phyloP scores from a whole-genome alignment of 768 basidiomycete species.

The Amylocystis lapponica region DNA sequence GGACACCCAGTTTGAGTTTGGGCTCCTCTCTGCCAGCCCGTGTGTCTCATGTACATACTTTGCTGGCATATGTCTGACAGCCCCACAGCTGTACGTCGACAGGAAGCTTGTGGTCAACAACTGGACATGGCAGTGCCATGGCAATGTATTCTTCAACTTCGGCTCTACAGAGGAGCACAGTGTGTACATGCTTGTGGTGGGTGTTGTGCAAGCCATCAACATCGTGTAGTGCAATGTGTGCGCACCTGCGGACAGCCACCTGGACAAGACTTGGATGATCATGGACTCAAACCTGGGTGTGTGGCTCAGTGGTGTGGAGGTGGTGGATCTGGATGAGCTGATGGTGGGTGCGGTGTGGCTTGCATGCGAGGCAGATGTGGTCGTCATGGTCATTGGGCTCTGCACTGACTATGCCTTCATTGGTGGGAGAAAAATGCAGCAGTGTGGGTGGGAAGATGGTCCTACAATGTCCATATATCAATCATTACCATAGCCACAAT shows the following conservation, averaged over 20 bases:
- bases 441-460: no score
- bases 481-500: no score
- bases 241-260: constrained; percentile 65
- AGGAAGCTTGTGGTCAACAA: constrained; percentile 75
- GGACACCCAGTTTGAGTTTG: constrained; percentile 66
- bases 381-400: constrained; percentile 71
- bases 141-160: constrained; percentile 60
- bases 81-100: constrained; percentile 53
- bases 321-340: constrained; percentile 49
- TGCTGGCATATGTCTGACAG: not conserved
- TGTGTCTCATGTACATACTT: constrained; percentile 16
- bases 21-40: constrained; percentile 62
- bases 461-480: no score
- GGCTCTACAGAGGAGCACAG: constrained; percentile 65
- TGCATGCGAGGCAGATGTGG: constrained; percentile 66
- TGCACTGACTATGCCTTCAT: constrained; percentile 79
- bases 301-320: constrained; percentile 68
- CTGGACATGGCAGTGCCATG: constrained; percentile 70
- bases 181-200: constrained; percentile 45
- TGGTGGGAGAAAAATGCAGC: no score
- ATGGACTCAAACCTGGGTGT: constrained; percentile 68
- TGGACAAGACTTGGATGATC: constrained; percentile 54
- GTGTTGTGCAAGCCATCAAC: constrained; percentile 46
- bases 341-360: constrained; percentile 58
- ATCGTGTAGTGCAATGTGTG: constrained; percentile 75